Evolutionary conservation across 2,329 filamentous ascomycete genomes (phyloP), one percentile per base, ranked within the genome.

Genomic region (Colletotrichum musicola): DNA sequence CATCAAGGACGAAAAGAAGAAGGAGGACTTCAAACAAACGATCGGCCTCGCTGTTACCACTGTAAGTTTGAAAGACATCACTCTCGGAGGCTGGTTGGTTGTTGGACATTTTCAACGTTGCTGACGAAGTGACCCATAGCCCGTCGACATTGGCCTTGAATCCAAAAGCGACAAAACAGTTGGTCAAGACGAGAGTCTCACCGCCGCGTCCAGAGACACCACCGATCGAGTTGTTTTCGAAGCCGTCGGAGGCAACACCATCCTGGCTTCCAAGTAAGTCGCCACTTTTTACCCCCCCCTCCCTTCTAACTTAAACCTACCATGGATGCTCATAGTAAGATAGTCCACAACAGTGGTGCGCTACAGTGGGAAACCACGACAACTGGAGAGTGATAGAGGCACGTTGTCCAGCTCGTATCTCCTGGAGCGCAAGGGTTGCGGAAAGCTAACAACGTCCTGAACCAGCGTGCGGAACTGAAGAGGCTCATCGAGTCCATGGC

Each of bases 311-410:
- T 1, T 13, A 14, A 20, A 25, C 4, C 22, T 25, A 3, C 3
- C 16, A 1, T 20, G 20, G 2, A 4, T 13, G 38, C 55, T 58
- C 44, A 58, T 4, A 20, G 1, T 35, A 0, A 4, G 10, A 13
- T 2, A 66, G 63, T 1, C 63, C 63, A 4, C 27, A 54, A 9
- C 63, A 55, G 16, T 66, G 63, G 63, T 66, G 63, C 6, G 40
- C 27, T 3, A 56, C 57, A 6, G 58, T 66, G 7, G 49, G 40
- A 1, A n/a, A 66, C 2, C 30, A 50, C 42, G 30, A 38, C 2
- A 66, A 66, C 16, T 66, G 64, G 64, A 51, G 64, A 14, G 64
- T 62, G 13, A 66, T 66, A 13, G 58, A 56, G 59, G 64, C 62
- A n/a, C 3, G 18, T 42, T 27, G 9, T 12, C 49, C 12, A 5